Evolutionary conservation across 106 monocot species (phyloP).

Genomic region (Dendrobium catenatum): DNA sequence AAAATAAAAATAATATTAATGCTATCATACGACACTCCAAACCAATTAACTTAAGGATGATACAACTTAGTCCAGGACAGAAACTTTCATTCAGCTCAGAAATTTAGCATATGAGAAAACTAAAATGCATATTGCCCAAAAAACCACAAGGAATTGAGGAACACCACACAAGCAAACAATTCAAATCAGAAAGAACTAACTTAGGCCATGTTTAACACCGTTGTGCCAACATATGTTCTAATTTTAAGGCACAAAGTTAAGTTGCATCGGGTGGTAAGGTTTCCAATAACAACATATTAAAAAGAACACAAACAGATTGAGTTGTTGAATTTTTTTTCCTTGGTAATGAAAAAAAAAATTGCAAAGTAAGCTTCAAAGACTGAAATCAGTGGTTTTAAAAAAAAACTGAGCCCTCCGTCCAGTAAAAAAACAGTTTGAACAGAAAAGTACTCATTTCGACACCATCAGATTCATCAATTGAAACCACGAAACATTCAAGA

Average conservation of each 20-base stretch:
- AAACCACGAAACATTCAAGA: no score
- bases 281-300: neutral
- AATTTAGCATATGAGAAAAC: neutral
- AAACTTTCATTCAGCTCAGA: neutral
- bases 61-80: neutral
- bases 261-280: no score
- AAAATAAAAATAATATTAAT: neutral
- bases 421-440: no score
- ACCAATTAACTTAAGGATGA: neutral
- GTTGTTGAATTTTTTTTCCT: no score
- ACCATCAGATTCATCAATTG: no score
- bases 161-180: neutral
- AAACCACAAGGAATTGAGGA: neutral
- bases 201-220: neutral
- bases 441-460: no score
- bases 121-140: neutral
- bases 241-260: no score
- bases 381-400: no score
- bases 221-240: no score
- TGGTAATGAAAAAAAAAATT: no score
- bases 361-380: no score
- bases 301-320: neutral
- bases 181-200: neutral
- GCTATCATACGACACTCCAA: neutral
- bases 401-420: no score